These are phyloP conservation scores for Hanseniaspora vineae DNA, from an alignment of 805 yeast species.

Conservation along the genomic window DNA sequence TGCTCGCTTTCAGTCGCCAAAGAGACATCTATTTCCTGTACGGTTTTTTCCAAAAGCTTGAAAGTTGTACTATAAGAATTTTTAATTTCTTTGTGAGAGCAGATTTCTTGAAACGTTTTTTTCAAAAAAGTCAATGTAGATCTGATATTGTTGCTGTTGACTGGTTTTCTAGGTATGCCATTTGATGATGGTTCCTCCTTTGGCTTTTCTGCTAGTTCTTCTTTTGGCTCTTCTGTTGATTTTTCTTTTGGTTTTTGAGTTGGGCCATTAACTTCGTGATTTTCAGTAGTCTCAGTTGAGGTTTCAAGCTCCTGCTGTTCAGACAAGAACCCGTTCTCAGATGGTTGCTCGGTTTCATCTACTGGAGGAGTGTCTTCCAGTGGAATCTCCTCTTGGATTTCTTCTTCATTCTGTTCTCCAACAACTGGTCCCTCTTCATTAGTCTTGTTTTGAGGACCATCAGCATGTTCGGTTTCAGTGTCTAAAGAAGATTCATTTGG, in stretches of 20 bases:
- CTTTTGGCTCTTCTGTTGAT: constrained; percentile 15
- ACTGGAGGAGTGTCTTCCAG: neutral
- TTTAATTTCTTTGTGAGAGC: constrained; percentile 47
- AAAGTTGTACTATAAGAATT: constrained; percentile 26
- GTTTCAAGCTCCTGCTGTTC: too few species aligned
- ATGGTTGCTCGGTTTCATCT: neutral
- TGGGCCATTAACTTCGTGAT: too few species aligned
- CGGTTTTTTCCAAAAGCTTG: constrained; percentile 21
- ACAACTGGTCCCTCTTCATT: constrained; percentile 7
- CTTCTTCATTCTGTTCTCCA: constrained; percentile 1
- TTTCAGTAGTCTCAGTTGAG: too few species aligned
- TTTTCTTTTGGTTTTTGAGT: constrained; percentile 4
- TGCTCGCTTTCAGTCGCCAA: constrained; percentile 8
- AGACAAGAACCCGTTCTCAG: too few species aligned
- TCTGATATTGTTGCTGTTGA: constrained; percentile 14
- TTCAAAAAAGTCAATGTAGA: constrained; percentile 32
- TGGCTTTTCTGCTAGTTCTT: constrained; percentile 9
- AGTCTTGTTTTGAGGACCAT: constrained; percentile 12
- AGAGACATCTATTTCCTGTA: constrained; percentile 11
- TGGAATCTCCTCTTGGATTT: neutral
- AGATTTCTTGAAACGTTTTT: constrained; percentile 44
- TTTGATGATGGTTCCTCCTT: constrained; percentile 13
- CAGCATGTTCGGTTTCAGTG: neutral
- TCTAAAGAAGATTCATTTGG: too few species aligned
- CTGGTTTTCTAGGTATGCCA: neutral